Conservation (phyloP, 805 yeast species). For the Metschnikowia kofuensis region DNA sequence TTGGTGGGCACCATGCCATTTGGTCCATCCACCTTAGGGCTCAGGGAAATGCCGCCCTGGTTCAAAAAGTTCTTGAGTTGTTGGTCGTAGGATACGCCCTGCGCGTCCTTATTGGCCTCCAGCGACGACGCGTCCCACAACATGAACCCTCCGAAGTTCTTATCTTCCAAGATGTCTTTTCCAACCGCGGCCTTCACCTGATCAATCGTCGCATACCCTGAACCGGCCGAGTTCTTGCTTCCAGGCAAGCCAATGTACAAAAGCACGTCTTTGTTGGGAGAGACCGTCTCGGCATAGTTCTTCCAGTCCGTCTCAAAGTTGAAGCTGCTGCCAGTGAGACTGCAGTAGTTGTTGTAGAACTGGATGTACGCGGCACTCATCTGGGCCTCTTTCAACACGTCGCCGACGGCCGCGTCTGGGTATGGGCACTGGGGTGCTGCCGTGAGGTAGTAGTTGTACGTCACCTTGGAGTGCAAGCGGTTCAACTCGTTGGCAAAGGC, state of each 20-base stretch:
- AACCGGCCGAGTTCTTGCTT: slow-evolving; percentile 43
- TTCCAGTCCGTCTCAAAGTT: slow-evolving; percentile 66
- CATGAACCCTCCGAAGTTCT: slow-evolving; percentile 64
- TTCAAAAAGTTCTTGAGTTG: slow-evolving; percentile 9
- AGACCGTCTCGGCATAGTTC: slow-evolving; percentile 50
- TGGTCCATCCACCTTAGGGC: background rate
- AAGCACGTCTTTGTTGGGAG: slow-evolving; percentile 70
- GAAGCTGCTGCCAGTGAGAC: slow-evolving; percentile 40
- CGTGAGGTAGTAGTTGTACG: slow-evolving; percentile 20
- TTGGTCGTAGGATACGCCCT: slow-evolving; percentile 11
- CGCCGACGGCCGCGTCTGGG: slow-evolving; percentile 62
- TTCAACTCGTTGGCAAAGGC: slow-evolving; percentile 39
- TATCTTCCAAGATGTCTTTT: slow-evolving; percentile 9
- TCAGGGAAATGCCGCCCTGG: background rate
- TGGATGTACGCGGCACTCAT: slow-evolving; percentile 83
- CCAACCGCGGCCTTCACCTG: slow-evolving; percentile 20
- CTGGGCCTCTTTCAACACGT: slow-evolving; percentile 44
- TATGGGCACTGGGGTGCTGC: slow-evolving; percentile 93
- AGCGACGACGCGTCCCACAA: slow-evolving; percentile 82
- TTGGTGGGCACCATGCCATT: background rate
- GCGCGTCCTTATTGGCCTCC: slow-evolving; percentile 37
- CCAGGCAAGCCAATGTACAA: slow-evolving; percentile 72
- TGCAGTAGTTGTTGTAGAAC: slow-evolving; percentile 83
- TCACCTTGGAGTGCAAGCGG: slow-evolving; percentile 3
- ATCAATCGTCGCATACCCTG: slow-evolving; percentile 46